These are phyloP conservation scores for Calycina herbarum DNA, from an alignment of 2,329 filamentous ascomycete genomes.

Conservation along the genomic window DNA sequence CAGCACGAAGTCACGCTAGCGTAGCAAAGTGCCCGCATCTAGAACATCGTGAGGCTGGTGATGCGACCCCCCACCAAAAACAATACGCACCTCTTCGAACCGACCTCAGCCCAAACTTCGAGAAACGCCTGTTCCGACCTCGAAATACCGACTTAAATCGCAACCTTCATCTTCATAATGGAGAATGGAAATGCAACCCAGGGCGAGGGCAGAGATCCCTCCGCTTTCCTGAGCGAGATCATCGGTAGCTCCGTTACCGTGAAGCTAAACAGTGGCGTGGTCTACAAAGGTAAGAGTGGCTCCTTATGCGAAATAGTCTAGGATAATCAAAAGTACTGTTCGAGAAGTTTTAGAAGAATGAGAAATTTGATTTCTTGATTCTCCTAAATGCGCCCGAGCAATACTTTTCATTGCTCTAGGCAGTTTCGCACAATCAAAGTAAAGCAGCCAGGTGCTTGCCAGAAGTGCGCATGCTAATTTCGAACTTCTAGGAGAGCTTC, in stretches of 20 bases:
- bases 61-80: neutral
- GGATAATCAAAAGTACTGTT: too few relatives aligned
- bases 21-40: conserved; percentile 1
- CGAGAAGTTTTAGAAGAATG: too few relatives aligned
- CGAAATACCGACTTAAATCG: neutral
- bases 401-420: too few relatives aligned
- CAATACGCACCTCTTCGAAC: neutral
- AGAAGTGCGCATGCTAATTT: conserved; percentile 20
- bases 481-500: conserved; percentile 71
- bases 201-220: conserved; percentile 84
- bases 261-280: conserved; percentile 96
- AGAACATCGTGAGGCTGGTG: neutral
- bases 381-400: too few relatives aligned
- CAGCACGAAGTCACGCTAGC: conserved; percentile 8
- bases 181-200: conserved; percentile 66
- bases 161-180: conserved; percentile 50
- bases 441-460: neutral
- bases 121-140: neutral
- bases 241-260: conserved; percentile 93
- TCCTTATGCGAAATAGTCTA: too few relatives aligned
- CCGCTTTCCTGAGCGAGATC: conserved; percentile 89
- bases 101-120: neutral
- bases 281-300: conserved; percentile 78
- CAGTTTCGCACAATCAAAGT: too few relatives aligned
- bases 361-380: too few relatives aligned